Evolutionary conservation across 2,329 filamentous ascomycete genomes (phyloP), one percentile per base, ranked within the genome.

Genomic region (Didymella exigua): DNA sequence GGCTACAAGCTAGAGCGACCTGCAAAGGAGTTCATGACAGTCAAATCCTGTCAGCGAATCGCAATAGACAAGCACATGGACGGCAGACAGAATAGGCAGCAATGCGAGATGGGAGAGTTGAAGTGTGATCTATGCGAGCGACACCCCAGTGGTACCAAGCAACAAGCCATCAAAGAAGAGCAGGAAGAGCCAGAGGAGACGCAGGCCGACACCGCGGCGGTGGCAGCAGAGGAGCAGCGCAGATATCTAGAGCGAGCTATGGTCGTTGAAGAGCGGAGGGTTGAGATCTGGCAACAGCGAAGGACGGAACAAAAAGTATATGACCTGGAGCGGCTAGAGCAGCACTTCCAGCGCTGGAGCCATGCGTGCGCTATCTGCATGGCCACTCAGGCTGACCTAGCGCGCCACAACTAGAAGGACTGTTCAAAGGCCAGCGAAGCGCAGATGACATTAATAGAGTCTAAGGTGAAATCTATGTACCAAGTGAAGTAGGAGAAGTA

Each of bases 71-170:
- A 9, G 40, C 23, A 51, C 23, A 51, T 51, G 38, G 38, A 52
- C 31, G 30, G 41, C 11, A 33, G 49, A 16, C 21, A 46, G 21
- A 31, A 46, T 23, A 36, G 49, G 34, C 30, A 37, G 49, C 30
- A 37, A 26, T 52, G 31, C 24, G 30, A 52, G 33, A 5, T 27
- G 19, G 24, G 21, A 14, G 42, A 53, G 43, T 7, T 26, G 14
- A 53, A 47, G 42, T 52, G 30, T 37, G 42, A 53, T 34, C 33
- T 53, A 11, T 53, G 34, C 29, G n/a, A 24, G 41, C 21, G 31
- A 30, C 23, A 24, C 14, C 49, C 40, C 21, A n/a, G 26, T 14
- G 29, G 27, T 9, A 5, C 19, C 4, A 44, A 33, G 29, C 27
- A 18, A 29, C 29, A 18, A 29, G 38, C 23, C 27, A 14, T 11